A percentile compares a stretch with the other conserved stretches of the same genome.
phyloP scores from a whole-genome alignment of 2,329 filamentous ascomycete species.

The Diplodia intermedia region DNA sequence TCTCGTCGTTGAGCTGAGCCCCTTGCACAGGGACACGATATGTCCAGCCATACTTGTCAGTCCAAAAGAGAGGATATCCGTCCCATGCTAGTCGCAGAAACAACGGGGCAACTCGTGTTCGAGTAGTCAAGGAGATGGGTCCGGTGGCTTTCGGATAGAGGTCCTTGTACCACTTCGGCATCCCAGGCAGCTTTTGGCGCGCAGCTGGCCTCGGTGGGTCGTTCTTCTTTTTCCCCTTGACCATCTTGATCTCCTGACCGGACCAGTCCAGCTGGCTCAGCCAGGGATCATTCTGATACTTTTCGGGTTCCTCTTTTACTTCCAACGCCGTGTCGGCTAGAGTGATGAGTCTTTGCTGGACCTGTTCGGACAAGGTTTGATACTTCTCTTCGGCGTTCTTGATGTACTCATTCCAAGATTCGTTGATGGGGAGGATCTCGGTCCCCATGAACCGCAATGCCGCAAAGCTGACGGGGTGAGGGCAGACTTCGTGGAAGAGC shows the following conservation, averaged over 20 bases:
- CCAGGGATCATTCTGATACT: constrained; percentile 86
- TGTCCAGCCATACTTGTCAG: constrained; percentile 90
- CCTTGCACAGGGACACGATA: constrained; percentile 70
- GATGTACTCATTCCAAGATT: constrained; percentile 86
- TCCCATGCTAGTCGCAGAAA: constrained; percentile 88
- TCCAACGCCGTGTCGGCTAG: constrained; percentile 80
- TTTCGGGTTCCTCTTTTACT: constrained; percentile 70
- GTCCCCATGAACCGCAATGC: constrained; percentile 91
- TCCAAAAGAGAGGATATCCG: constrained; percentile 88
- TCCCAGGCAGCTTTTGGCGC: constrained; percentile 90
- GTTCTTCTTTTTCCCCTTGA: constrained; percentile 86
- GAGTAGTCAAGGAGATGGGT: constrained; percentile 79
- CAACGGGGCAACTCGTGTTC: constrained; percentile 85
- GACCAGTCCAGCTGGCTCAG: constrained; percentile 93
- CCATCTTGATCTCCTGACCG: constrained; percentile 88
- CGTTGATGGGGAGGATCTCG: constrained; percentile 88
- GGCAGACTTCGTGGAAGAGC: constrained; percentile 85
- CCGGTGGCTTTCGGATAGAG: constrained; percentile 74
- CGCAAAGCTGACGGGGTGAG: constrained; percentile 96
- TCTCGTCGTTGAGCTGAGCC: constrained; percentile 56
- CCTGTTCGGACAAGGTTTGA: constrained; percentile 74
- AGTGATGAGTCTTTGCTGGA: constrained; percentile 74
- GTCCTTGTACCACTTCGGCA: constrained; percentile 96
- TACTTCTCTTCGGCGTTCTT: constrained; percentile 86
- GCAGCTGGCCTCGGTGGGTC: constrained; percentile 79